Conservation (phyloP, 768 basidiomycete genomes). For the Boletus rubescentipes region DNA sequence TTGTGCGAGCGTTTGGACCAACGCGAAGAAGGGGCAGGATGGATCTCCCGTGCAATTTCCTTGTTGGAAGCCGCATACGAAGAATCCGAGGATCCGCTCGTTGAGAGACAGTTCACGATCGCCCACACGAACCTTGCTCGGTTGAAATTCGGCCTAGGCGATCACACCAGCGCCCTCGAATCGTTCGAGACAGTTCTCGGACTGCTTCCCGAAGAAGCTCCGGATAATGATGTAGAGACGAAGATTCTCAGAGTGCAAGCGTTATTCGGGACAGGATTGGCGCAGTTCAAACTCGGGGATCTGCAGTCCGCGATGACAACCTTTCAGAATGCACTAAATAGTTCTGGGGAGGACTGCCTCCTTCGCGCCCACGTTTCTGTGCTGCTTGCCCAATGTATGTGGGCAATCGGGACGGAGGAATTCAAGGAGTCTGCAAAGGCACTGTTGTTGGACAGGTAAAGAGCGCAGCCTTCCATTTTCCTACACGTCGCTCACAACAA, state of each 20-base stretch:
- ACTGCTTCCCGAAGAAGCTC: slow-evolving; percentile 54
- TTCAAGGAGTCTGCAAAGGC: slow-evolving; percentile 74
- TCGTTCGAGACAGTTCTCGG: slow-evolving; percentile 73
- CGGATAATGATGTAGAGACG: slow-evolving; percentile 33
- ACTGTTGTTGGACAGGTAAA: slow-evolving; percentile 80
- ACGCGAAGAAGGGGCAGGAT: slow-evolving; percentile 52
- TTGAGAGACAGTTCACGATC: slow-evolving; percentile 78
- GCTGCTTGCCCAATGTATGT: slow-evolving; percentile 81
- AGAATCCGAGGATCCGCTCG: slow-evolving; percentile 71
- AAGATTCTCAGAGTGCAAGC: slow-evolving; percentile 56
- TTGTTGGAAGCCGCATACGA: slow-evolving; percentile 90
- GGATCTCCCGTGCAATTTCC: slow-evolving; percentile 60
- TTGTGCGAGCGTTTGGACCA: slow-evolving; percentile 85
- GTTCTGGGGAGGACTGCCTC: slow-evolving; percentile 45
- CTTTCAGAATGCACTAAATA: slow-evolving; percentile 67
- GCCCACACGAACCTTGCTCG: slow-evolving; percentile 84
- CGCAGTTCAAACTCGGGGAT: slow-evolving; percentile 63
- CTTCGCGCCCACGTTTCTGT: slow-evolving; percentile 71
- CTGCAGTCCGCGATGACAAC: slow-evolving; percentile 58
- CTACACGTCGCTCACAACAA: slow-evolving; percentile 13
- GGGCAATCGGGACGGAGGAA: slow-evolving; percentile 77
- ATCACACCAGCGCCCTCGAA: slow-evolving; percentile 61
- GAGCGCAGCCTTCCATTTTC: slow-evolving; percentile 1
- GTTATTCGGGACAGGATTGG: slow-evolving; percentile 70
- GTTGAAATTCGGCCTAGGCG: slow-evolving; percentile 57